Evolutionary conservation across 1,284 basidiomycete genomes (phyloP), one percentile per base, ranked within the genome.

Genomic region (Ceratobasidium sp.): DNA sequence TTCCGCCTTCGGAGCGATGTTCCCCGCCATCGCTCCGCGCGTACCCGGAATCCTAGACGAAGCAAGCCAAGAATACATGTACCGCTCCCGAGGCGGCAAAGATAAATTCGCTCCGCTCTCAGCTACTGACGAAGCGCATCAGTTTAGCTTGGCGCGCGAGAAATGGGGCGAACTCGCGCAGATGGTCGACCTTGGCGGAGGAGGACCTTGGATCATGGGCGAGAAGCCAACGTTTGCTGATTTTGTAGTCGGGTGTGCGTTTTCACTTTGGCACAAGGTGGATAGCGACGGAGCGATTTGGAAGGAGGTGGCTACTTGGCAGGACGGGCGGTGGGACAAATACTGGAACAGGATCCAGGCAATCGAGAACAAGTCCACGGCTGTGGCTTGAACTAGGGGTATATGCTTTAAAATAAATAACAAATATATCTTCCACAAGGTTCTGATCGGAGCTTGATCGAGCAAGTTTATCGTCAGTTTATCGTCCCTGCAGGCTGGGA

Each of bases 141-240:
- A n/a, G 12, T 28, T 69, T 20, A 15, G 33, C 26, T 49, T 39
- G 5, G 67, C 33, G 15, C 51, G 23, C 12, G 67, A 69, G 3
- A 69, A 56, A 23, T 40, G 28, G 40, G 28, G 28, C 23, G 26
- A 15, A 13, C 20, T 69, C 2, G 67, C 44, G 7, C 13, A 55
- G 46, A 28, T n/a, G 2, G 26, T 69, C 26, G 26, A 69, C 28
- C 49, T 69, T 6, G 51, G 51, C 51, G 60, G 75, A 3, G 79
- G 70, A n/a, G 79, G 77, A n/a, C 40, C 56, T 20, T 78, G 68
- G 51, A n/a, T 77, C 6, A 56, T 72, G 40, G 79, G 79, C 15
- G 66, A 60, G 10, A 46, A 13, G 10, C 18, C 60, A 28, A 77
- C 79, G 20, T 77, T 77, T 60, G 67, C 69, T 28, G 79, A 79